phyloP scores from a whole-genome alignment of 805 yeast species.

The Saturnispora besseyi region DNA sequence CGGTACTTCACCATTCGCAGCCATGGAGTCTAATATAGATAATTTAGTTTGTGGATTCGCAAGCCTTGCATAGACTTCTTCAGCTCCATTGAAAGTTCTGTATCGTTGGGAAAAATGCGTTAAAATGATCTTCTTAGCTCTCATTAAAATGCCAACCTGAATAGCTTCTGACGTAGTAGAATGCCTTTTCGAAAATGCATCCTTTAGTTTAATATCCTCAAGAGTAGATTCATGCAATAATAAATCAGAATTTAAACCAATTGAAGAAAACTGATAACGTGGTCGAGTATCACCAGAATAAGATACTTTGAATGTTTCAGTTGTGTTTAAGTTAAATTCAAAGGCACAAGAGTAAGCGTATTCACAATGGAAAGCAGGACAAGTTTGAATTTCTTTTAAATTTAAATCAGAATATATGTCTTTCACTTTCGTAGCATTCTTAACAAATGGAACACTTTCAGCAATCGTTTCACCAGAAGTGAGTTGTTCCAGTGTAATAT shows the following conservation, averaged over 20 bases:
- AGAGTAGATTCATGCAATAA: slow-evolving; percentile 91
- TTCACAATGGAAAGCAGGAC: slow-evolving; percentile 78
- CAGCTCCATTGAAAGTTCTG: slow-evolving; percentile 37
- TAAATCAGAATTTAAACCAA: slow-evolving; percentile 62
- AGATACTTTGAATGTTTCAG: slow-evolving; percentile 51
- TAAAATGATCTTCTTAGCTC: slow-evolving; percentile 57
- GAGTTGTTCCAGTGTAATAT: slow-evolving; percentile 2
- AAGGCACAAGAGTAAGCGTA: slow-evolving; percentile 68
- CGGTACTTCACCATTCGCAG: slow-evolving; percentile 15
- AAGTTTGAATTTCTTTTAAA: slow-evolving; percentile 42
- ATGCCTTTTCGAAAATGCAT: slow-evolving; percentile 76
- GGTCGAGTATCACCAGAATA: slow-evolving; percentile 97
- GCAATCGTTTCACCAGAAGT: slow-evolving; percentile 5
- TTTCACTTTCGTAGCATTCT: slow-evolving; percentile 1
- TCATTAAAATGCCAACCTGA: slow-evolving; percentile 59
- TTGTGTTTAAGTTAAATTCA: slow-evolving; percentile 29
- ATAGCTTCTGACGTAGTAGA: slow-evolving; percentile 87
- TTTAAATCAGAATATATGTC: slow-evolving; percentile 35
- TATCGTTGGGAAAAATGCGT: slow-evolving; percentile 94
- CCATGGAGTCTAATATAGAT: slow-evolving; percentile 13
- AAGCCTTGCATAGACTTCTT: slow-evolving; percentile 20
- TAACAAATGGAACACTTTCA: slow-evolving; percentile 1
- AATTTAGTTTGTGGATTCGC: slow-evolving; percentile 12
- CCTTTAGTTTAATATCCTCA: slow-evolving; percentile 66
- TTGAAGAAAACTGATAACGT: slow-evolving; percentile 43